A percentile compares a stretch with the other conserved stretches of the same genome.
Conservation (phyloP, 106 monocot species). For the Apostasia shenzhenica region DNA sequence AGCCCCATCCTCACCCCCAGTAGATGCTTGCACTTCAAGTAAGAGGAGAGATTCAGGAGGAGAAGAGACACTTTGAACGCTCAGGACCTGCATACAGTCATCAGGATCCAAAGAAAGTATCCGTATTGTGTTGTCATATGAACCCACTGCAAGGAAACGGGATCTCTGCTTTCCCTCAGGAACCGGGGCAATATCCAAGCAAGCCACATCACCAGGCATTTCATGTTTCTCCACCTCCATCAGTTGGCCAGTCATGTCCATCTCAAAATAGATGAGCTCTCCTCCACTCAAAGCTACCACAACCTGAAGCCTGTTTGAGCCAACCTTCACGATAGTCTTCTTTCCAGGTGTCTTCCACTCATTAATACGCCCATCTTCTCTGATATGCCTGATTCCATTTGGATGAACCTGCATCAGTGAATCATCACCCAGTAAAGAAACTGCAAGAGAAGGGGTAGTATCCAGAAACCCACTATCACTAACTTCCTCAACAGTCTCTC, state of each 20-base stretch:
- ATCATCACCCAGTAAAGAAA: constrained; percentile 87
- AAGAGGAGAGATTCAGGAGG: constrained; percentile 94
- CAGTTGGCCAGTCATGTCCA: constrained; percentile 93
- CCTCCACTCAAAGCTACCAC: constrained; percentile 97
- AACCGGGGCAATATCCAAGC: constrained; percentile 92
- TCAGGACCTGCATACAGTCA: constrained; percentile 95
- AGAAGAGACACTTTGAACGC: constrained; percentile 92
- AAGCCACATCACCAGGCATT: constrained; percentile 97
- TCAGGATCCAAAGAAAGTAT: constrained; percentile 95
- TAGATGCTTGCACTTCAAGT: constrained; percentile 91
- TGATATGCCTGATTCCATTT: constrained; percentile 89
- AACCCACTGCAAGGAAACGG: constrained; percentile 94
- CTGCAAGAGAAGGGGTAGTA: constrained; percentile 84
- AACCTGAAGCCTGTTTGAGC: constrained; percentile 89
- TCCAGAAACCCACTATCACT: constrained; percentile 93
- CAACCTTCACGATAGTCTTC: constrained; percentile 98
- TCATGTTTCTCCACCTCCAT: constrained; percentile 99
- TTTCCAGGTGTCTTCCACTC: constrained; percentile 99
- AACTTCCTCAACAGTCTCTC: constrained; percentile 97
- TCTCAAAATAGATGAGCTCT: constrained; percentile 96
- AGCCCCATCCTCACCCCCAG: constrained; percentile 97
- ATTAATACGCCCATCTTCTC: constrained; percentile 95
- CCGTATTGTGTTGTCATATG: constrained; percentile 92
- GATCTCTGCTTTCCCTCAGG: constrained; percentile 95
- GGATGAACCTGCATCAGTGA: constrained; percentile 99